phyloP scores from a whole-genome alignment of 1,284 basidiomycete genomes.

The Ustilago nuda region DNA sequence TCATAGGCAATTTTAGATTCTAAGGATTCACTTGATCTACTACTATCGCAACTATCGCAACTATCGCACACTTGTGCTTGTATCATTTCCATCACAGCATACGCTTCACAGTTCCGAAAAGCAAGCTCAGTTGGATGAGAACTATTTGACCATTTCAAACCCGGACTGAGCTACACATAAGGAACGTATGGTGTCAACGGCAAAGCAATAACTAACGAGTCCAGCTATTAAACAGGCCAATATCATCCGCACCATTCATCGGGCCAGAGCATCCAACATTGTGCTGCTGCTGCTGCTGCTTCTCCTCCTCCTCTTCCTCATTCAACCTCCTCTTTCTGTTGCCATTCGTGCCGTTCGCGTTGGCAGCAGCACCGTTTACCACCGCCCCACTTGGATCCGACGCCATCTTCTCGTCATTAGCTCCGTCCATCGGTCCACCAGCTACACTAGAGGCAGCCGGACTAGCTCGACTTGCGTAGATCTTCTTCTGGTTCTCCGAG shows the following conservation, averaged over 20 bases:
- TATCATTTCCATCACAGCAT: neutral
- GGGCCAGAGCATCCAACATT: conserved; percentile 60
- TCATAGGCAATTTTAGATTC: neutral
- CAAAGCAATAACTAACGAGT: conserved; percentile 29
- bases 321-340: conserved; percentile 38
- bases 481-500: conserved; percentile 45
- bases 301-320: conserved; percentile 36
- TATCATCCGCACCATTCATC: conserved; percentile 67
- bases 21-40: neutral
- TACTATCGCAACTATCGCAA: neutral
- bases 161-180: neutral
- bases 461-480: conserved; percentile 44
- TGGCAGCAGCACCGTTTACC: conserved; percentile 6
- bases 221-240: conserved; percentile 62
- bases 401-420: conserved; percentile 53
- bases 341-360: conserved; percentile 23
- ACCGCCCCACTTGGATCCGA: conserved; percentile 17
- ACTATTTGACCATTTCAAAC: conserved; percentile 1
- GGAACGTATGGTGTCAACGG: neutral
- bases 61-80: neutral
- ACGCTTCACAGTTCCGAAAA: neutral
- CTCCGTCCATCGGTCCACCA: conserved; percentile 24
- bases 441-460: conserved; percentile 41
- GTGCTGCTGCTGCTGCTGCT: conserved; percentile 24
- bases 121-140: neutral